Conservation (phyloP, 148 eudicot genomes). For the Linanthus parryae region DNA sequence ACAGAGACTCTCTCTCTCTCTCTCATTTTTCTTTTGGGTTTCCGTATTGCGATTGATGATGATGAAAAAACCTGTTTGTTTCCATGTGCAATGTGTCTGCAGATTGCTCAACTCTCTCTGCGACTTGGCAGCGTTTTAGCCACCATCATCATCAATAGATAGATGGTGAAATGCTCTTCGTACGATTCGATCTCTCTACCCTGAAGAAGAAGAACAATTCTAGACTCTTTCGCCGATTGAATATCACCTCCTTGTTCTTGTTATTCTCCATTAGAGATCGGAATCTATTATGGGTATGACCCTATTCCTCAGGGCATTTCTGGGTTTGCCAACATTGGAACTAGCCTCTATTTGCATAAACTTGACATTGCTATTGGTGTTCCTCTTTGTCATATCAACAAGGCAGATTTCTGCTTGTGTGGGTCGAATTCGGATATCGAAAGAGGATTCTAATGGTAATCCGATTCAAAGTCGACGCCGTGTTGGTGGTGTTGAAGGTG, state of each 20-base stretch:
- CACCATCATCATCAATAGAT: slow-evolving; percentile 28
- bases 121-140: slow-evolving; percentile 34
- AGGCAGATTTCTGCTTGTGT: slow-evolving; percentile 50
- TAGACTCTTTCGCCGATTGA: slow-evolving; percentile 11
- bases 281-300: slow-evolving; percentile 24
- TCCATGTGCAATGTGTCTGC: slow-evolving; percentile 47
- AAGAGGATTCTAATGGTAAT: slow-evolving; percentile 48
- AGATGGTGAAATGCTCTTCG: slow-evolving; percentile 62
- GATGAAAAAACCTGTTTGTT: slow-evolving; percentile 27
- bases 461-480: slow-evolving; percentile 25
- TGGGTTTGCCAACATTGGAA: slow-evolving; percentile 51
- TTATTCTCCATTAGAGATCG: slow-evolving; percentile 14
- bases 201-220: too few species aligned
- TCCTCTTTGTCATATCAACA: slow-evolving; percentile 57
- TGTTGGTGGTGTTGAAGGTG: slow-evolving; percentile 39
- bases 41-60: slow-evolving; percentile 15
- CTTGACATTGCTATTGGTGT: slow-evolving; percentile 54
- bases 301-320: slow-evolving; percentile 29
- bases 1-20: slow-evolving; percentile 8
- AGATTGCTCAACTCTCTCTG: slow-evolving; percentile 23
- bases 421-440: slow-evolving; percentile 46
- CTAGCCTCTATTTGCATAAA: slow-evolving; percentile 58
- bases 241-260: slow-evolving; percentile 13
- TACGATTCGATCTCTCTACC: slow-evolving; percentile 21
- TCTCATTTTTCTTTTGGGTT: slow-evolving; percentile 19